Evolutionary conservation across 1,139 yeast genomes (phyloP).

Genomic region (Komagataea norvegica): DNA sequence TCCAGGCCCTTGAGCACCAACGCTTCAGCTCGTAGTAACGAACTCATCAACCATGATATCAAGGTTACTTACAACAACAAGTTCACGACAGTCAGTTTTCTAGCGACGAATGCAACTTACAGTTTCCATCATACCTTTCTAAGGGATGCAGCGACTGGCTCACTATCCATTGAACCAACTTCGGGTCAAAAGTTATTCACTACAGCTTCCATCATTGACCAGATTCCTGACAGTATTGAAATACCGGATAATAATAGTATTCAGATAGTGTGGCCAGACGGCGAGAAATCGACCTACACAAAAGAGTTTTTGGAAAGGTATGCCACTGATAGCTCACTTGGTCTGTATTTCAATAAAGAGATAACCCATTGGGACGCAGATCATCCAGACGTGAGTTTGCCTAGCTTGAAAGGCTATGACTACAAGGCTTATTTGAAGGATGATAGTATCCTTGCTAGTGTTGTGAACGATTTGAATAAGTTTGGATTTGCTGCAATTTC

Average conservation of each 20-base stretch:
- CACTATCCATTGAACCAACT: conserved; percentile 47
- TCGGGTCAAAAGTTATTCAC: conserved; percentile 65
- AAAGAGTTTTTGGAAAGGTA: conserved; percentile 43
- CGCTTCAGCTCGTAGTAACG: too few relatives aligned
- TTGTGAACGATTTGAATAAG: conserved; percentile 46
- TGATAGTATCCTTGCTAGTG: conserved; percentile 35
- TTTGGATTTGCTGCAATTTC: conserved; percentile 58
- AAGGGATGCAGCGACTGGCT: conserved; percentile 57
- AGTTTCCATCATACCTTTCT: conserved; percentile 53
- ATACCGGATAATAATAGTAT: conserved; percentile 33
- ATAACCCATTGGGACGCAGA: conserved; percentile 39
- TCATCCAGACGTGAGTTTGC: conserved; percentile 24
- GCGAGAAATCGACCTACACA: conserved; percentile 45
- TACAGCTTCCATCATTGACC: conserved; percentile 43
- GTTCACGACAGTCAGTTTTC: conserved; percentile 18
- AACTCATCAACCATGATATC: conserved; percentile 5
- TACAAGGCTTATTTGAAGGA: conserved; percentile 43
- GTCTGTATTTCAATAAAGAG: conserved; percentile 31
- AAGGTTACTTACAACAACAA: conserved; percentile 12
- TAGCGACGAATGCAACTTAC: conserved; percentile 25
- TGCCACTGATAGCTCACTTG: conserved; percentile 32
- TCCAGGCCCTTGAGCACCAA: too few relatives aligned
- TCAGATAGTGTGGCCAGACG: conserved; percentile 52
- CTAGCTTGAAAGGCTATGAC: conserved; percentile 28
- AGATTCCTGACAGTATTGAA: conserved; percentile 29